Percentiles rank a stretch among this genome's conserved stretches.
Conservation (phyloP, 2,329 filamentous ascomycete species). For the Alternaria arborescens region DNA sequence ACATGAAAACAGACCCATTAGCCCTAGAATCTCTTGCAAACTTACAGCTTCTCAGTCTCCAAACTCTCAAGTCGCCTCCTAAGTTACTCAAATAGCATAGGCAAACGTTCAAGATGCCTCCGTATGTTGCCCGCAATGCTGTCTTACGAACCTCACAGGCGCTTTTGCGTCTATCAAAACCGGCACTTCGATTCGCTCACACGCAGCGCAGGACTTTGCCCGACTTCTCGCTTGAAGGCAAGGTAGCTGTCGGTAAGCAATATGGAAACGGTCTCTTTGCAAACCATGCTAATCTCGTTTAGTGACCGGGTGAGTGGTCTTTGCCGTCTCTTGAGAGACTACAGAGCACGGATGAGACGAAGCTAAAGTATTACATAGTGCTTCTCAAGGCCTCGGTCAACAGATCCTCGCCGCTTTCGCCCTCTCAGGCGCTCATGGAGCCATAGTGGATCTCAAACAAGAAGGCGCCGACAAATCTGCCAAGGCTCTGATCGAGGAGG, state of each 20-base stretch:
- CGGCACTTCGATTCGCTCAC: conserved; percentile 20
- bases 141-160: conserved; percentile 10
- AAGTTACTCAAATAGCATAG: not conserved
- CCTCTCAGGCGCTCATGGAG: conserved; percentile 42
- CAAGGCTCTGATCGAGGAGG: conserved; percentile 15
- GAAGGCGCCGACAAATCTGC: conserved; percentile 25
- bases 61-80: not conserved
- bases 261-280: not conserved
- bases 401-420: conserved; percentile 45
- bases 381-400: conserved; percentile 41
- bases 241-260: conserved; percentile 24
- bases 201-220: conserved; percentile 20
- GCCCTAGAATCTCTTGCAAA: not conserved
- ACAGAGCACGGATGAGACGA: not conserved
- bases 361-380: conserved; percentile 17
- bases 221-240: conserved; percentile 26
- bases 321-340: not conserved
- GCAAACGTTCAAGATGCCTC: conserved; percentile 15
- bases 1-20: not conserved
- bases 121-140: conserved; percentile 19
- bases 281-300: not conserved
- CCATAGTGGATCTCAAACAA: conserved; percentile 44
- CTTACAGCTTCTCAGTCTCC: not conserved
- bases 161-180: conserved; percentile 1
- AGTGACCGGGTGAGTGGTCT: conserved; percentile 8